phyloP scores from a whole-genome alignment of 208 protist species.

The Wallacemonas collosoma region DNA sequence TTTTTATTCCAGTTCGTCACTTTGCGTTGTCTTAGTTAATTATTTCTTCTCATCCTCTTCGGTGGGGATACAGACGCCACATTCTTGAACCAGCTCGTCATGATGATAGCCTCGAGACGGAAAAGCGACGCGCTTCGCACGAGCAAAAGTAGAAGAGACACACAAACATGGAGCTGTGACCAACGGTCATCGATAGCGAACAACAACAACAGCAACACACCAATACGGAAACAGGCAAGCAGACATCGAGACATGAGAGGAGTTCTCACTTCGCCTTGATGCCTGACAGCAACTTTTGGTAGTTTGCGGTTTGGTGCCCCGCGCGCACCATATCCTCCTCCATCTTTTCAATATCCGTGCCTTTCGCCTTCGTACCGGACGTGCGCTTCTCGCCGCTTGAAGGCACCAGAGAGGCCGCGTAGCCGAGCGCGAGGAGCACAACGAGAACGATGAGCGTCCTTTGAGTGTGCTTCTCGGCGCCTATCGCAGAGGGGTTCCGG shows the following conservation, averaged over 20 bases:
- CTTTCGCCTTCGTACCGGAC: background rate
- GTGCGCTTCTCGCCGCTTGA: background rate
- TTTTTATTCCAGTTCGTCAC: too few relatives aligned
- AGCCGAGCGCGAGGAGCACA: slow-evolving; percentile 1
- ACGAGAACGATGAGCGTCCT: slow-evolving; percentile 2
- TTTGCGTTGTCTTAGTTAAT: too few relatives aligned
- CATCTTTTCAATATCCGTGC: background rate
- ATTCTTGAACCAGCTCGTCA: too few relatives aligned
- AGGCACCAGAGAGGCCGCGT: background rate
- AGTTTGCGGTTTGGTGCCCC: background rate
- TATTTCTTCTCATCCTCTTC: too few relatives aligned
- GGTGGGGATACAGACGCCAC: too few relatives aligned
- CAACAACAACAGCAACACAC: background rate
- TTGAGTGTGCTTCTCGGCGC: slow-evolving; percentile 2
- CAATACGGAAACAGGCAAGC: background rate
- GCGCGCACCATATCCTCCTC: background rate
- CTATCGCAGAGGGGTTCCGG: background rate
- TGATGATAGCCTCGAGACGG: too few relatives aligned
- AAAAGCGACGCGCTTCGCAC: too few relatives aligned
- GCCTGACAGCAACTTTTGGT: slow-evolving; percentile 7
- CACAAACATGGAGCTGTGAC: too few relatives aligned
- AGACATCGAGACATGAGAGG: background rate
- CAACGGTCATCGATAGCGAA: too few relatives aligned
- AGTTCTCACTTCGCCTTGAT: slow-evolving; percentile 9
- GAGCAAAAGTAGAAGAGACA: too few relatives aligned